Evolutionary conservation across 2,329 filamentous ascomycete species (phyloP), one percentile per base, ranked within the genome.

Genomic region (Domatiomyces globalis): DNA sequence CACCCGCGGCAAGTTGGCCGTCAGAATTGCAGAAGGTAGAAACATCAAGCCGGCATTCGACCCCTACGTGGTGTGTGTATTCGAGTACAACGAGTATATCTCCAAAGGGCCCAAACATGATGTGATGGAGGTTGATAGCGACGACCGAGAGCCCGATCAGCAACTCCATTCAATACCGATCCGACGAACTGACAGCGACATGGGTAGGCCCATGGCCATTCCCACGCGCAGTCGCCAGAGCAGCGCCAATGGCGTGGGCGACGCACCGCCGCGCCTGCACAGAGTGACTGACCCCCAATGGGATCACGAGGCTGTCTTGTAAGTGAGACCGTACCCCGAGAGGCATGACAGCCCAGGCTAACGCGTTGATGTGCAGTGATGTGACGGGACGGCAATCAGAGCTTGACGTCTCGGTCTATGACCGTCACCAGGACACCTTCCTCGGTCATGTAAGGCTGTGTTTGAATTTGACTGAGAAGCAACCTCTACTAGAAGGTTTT

Each of bases 171-270:
- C 78, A 25, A 73, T 81, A 51, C 72, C 79, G 0, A 81, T 83
- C 53, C 77, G 80, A 61, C 77, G 84, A 52, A 81, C 84, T 56
- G 84, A 83, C 52, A 92, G 86, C 64, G 87, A 94, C 61, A 84
- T 83, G 27, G 86, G 88, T 25, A 79, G 84, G 49, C 79, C 88
- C 15, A 90, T 95, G 82, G 87, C 88, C 29, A 96, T 98, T 58
- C 92, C 92, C 1, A 95, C 96, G 87, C 83, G 84, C 62, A 96
- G 89, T 67, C 83, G 92, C 51, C 92, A 96, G 66, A 96, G 90
- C 70, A 96, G 90, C 71, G 89, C 90, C 69, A 95, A 89, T 51
- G 94, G 90, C 63, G 74, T 84, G 57, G 76, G 78, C 36, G 86
- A 94, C 61, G 74, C 72, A 55, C 73, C 74, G 55, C 76, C 79